Conservation (phyloP, 371 early-diverging fungal genomes). For the Haplosporangium sp. region DNA sequence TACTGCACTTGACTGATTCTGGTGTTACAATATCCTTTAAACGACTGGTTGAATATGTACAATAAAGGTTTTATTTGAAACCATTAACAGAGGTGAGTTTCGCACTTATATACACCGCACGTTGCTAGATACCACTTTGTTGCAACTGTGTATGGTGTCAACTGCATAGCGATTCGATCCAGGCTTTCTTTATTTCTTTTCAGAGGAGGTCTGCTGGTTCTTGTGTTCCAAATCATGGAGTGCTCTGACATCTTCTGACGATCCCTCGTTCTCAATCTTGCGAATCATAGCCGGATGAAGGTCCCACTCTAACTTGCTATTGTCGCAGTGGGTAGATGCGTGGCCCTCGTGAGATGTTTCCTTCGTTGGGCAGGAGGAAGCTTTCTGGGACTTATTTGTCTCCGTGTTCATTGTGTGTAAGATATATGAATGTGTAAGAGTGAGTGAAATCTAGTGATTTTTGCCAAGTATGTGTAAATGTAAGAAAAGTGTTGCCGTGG, state of each 20-base stretch:
- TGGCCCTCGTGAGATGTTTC: not conserved
- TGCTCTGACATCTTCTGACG: conserved; percentile 10
- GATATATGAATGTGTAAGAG: not conserved
- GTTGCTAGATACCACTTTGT: not conserved
- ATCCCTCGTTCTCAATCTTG: conserved; percentile 40
- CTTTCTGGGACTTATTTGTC: conserved; percentile 2
- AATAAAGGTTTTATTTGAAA: too few species aligned
- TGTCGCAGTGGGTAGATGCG: conserved; percentile 1
- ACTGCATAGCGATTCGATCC: not conserved
- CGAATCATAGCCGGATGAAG: conserved; percentile 35
- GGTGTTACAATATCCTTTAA: too few species aligned
- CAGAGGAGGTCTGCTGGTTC: conserved; percentile 3
- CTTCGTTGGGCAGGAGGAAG: not conserved
- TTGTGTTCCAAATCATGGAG: conserved; percentile 34
- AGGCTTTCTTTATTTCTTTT: not conserved
- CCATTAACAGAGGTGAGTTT: too few species aligned
- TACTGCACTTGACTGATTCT: too few species aligned
- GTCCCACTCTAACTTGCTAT: conserved; percentile 41
- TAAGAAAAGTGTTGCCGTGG: not conserved
- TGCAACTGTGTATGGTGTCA: not conserved
- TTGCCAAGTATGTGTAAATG: not conserved
- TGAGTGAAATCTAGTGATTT: not conserved
- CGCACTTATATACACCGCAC: not conserved
- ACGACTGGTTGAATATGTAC: too few species aligned
- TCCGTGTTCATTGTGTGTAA: conserved; percentile 10